Evolutionary conservation across 257 asterid genomes (phyloP).

Genomic region (Fraxinus quadrangulata): DNA sequence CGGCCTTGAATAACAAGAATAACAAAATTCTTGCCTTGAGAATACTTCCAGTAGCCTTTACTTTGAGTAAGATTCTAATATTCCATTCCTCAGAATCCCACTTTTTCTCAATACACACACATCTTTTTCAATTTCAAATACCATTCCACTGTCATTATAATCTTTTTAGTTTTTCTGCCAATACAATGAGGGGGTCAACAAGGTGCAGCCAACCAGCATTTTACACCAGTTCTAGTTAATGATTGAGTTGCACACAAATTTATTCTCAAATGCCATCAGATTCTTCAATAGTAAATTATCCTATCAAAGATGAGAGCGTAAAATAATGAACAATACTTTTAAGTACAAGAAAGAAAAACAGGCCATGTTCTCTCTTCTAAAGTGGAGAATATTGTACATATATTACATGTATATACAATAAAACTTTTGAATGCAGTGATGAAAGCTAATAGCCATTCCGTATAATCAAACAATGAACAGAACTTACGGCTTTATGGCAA

Average conservation of each 20-base stretch:
- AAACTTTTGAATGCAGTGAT: conserved; percentile 18
- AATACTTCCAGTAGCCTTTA: conserved; percentile 55
- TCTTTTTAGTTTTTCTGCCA: conserved; percentile 17
- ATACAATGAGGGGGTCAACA: conserved; percentile 34
- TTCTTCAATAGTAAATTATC: conserved; percentile 28
- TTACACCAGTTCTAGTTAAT: conserved; percentile 37
- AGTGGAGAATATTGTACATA: conserved; percentile 37
- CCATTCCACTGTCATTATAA: conserved; percentile 67
- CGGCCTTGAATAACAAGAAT: conserved; percentile 58
- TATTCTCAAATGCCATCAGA: conserved; percentile 33
- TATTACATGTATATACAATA: conserved; percentile 17
- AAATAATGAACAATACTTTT: conserved; percentile 25
- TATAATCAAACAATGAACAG: conserved; percentile 20
- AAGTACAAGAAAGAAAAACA: conserved; percentile 49
- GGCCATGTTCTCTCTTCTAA: conserved; percentile 30
- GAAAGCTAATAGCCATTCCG: conserved; percentile 26
- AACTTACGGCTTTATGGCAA: conserved; percentile 44
- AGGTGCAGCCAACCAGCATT: conserved; percentile 22
- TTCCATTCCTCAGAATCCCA: conserved; percentile 59
- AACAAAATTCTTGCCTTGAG: conserved; percentile 71
- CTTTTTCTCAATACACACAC: conserved; percentile 26
- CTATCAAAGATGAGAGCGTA: conserved; percentile 16
- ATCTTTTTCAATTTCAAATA: conserved; percentile 43
- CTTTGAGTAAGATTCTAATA: conserved; percentile 64
- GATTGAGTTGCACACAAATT: conserved; percentile 31